Conservation (phyloP, 768 basidiomycete genomes). For the Sutorius australiensis region DNA sequence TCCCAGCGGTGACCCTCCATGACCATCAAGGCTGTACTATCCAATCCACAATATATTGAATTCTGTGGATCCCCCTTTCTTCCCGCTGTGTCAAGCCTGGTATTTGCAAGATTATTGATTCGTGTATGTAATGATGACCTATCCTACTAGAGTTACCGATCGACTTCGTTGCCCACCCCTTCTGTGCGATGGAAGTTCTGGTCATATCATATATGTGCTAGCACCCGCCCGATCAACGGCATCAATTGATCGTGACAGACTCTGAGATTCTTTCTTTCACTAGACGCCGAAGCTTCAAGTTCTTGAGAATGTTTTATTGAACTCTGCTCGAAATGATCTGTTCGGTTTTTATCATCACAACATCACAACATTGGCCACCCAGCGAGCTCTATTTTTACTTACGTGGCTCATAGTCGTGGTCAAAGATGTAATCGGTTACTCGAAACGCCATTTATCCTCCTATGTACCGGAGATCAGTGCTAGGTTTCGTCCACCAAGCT, state of each 20-base stretch:
- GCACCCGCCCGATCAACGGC: not conserved
- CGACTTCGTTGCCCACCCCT: constrained; percentile 4
- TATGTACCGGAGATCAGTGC: not conserved
- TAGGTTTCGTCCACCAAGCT: not conserved
- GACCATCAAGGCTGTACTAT: not conserved
- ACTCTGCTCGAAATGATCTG: not conserved
- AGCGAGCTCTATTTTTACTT: constrained; percentile 1
- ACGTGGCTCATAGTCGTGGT: constrained; percentile 1
- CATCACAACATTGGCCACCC: not conserved
- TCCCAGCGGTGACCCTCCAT: not conserved
- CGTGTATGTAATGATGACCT: not conserved
- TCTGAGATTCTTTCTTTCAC: not conserved
- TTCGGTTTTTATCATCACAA: not conserved
- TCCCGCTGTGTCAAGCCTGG: not conserved
- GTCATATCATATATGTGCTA: not conserved
- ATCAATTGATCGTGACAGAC: not conserved
- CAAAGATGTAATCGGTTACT: constrained; percentile 20
- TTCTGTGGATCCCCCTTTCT: not conserved
- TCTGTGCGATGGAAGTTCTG: constrained; percentile 14
- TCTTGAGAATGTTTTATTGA: not conserved
- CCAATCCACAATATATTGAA: not conserved
- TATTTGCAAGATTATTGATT: not conserved
- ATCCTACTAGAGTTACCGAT: constrained; percentile 9
- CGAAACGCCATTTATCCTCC: not conserved
- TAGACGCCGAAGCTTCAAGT: not conserved